Conservation (phyloP, 192 early-diverging fungal genomes). For the Coemansia sp. region DNA sequence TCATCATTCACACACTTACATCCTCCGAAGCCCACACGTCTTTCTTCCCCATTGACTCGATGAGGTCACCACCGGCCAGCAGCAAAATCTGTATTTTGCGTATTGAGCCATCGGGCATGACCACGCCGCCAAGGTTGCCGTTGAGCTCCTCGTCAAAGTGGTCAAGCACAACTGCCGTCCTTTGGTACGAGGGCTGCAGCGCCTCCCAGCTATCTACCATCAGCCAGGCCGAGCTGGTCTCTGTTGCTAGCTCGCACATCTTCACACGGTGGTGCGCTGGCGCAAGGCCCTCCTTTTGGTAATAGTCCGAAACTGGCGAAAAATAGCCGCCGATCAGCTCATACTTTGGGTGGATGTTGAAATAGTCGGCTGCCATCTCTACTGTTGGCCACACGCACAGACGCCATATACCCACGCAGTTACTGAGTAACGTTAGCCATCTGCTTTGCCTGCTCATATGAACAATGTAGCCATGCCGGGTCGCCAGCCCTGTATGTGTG, state of each 20-base stretch:
- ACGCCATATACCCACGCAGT: too few species aligned
- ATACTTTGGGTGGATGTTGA: conserved; percentile 62
- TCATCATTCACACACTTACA: conserved; percentile 25
- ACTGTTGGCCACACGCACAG: too few species aligned
- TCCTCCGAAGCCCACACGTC: conserved; percentile 84
- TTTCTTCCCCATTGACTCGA: conserved; percentile 90
- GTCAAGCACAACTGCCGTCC: conserved; percentile 87
- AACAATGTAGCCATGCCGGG: too few species aligned
- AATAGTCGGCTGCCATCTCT: conserved; percentile 92
- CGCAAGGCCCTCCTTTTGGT: conserved; percentile 88
- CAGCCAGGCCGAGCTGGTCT: conserved; percentile 81
- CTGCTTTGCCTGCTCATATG: too few species aligned
- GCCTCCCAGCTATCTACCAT: conserved; percentile 97
- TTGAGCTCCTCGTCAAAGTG: conserved; percentile 94
- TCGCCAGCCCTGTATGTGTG: too few species aligned
- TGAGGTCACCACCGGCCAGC: conserved; percentile 93
- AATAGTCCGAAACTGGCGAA: conserved; percentile 92
- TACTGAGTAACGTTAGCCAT: too few species aligned
- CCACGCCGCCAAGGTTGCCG: conserved; percentile 60
- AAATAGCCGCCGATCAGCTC: conserved; percentile 95
- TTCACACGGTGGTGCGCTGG: conserved; percentile 78
- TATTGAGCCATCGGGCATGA: conserved; percentile 45
- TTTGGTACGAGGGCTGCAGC: conserved; percentile 68
- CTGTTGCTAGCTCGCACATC: conserved; percentile 88
- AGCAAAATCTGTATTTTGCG: conserved; percentile 79